phyloP scores from a whole-genome alignment of 2,329 filamentous ascomycete species.

The Colletotrichum caudatum region DNA sequence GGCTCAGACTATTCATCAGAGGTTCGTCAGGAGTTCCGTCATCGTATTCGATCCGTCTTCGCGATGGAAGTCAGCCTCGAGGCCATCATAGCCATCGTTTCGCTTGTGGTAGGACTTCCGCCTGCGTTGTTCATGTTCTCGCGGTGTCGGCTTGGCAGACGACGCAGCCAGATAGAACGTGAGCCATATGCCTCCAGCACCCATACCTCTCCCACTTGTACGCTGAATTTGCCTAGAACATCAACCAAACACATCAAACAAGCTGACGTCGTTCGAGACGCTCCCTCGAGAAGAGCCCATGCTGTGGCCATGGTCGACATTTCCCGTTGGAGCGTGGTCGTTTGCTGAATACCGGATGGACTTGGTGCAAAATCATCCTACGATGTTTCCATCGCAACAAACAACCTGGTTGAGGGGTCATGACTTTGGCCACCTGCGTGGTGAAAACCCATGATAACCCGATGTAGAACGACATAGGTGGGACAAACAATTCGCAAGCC shows the following conservation, averaged over 20 bases:
- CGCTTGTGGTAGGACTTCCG: conserved; percentile 19
- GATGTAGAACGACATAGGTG: background rate
- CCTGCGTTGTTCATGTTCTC: conserved; percentile 23
- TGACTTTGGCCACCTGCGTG: too few species aligned
- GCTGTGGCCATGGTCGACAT: background rate
- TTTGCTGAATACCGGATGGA: background rate
- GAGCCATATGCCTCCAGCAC: background rate
- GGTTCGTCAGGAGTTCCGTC: background rate
- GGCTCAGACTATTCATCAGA: background rate
- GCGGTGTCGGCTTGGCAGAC: background rate
- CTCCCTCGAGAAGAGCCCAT: background rate
- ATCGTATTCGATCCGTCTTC: too few species aligned
- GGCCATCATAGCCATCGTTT: conserved; percentile 22
- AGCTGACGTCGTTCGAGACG: background rate
- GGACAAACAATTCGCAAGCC: background rate
- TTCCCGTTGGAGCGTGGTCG: background rate
- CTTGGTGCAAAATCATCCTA: background rate
- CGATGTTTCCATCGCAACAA: background rate
- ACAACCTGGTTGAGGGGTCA: background rate
- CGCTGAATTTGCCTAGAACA: background rate
- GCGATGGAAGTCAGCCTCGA: conserved; percentile 29
- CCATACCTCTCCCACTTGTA: too few species aligned
- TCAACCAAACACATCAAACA: background rate
- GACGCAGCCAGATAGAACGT: background rate
- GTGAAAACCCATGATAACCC: background rate